A percentile compares a stretch with the other conserved stretches of the same genome.
These are phyloP conservation scores for Myriosclerotinia curreyana DNA, from an alignment of 2,329 filamentous ascomycete species.

Conservation along the genomic window DNA sequence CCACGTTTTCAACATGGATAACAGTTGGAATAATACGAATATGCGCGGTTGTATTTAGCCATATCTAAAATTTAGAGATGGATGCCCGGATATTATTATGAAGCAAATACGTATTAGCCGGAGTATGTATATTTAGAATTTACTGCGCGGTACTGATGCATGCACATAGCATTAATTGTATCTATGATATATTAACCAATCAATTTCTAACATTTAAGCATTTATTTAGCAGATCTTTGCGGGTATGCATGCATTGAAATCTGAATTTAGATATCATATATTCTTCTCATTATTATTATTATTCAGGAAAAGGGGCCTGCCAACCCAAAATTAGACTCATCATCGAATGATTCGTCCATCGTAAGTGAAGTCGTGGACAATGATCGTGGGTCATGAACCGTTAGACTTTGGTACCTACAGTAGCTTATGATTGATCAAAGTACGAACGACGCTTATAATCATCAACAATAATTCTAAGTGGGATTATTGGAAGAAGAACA, in stretches of 20 bases:
- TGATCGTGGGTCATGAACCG: neutral
- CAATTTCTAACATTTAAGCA: neutral
- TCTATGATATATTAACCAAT: neutral
- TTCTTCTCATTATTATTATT: neutral
- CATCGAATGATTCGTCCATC: neutral
- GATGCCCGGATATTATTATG: slow-evolving; percentile 2
- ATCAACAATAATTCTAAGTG: neutral
- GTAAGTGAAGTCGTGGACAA: neutral
- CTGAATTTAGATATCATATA: slow-evolving; percentile 13
- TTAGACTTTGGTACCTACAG: slow-evolving; percentile 9
- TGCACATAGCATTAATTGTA: slow-evolving; percentile 8
- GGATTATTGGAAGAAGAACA: neutral
- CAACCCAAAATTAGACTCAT: slow-evolving; percentile 2
- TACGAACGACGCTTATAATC: slow-evolving; percentile 17
- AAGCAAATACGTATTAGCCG: neutral
- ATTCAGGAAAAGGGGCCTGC: neutral
- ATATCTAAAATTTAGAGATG: slow-evolving; percentile 7
- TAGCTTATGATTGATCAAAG: slow-evolving; percentile 14
- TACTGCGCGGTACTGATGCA: slow-evolving; percentile 2
- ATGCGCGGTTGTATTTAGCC: slow-evolving; percentile 9
- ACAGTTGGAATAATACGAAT: slow-evolving; percentile 9
- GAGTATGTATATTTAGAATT: slow-evolving; percentile 13
- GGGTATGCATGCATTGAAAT: slow-evolving; percentile 15
- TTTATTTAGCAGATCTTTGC: slow-evolving; percentile 3
- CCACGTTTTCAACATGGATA: slow-evolving; percentile 17